Evolutionary conservation across 768 basidiomycete genomes (phyloP).

Genomic region (Amanita pallidorosea): DNA sequence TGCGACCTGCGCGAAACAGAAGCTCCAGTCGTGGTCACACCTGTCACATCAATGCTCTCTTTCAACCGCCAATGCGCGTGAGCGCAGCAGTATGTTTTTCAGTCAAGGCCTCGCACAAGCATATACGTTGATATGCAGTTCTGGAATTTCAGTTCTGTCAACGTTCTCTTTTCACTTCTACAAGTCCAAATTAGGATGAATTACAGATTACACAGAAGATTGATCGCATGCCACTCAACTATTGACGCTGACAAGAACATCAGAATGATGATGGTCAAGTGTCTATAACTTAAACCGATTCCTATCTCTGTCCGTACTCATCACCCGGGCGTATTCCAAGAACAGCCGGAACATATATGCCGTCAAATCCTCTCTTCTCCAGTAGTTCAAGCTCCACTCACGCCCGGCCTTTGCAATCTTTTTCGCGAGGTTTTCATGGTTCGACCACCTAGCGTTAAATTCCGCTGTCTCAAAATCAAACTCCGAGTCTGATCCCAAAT

Average conservation of each 20-base stretch:
- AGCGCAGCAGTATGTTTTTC: too few species aligned
- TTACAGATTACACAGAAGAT: background rate
- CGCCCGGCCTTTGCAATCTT: slow-evolving; percentile 47
- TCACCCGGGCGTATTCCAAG: slow-evolving; percentile 9
- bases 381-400: slow-evolving; percentile 45
- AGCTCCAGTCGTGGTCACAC: too few species aligned
- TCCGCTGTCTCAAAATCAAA: background rate
- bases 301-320: background rate
- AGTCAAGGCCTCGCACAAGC: too few species aligned
- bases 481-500: background rate
- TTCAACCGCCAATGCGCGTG: too few species aligned
- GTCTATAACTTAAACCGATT: background rate
- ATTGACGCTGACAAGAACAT: background rate
- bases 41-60: too few species aligned
- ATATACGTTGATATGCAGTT: too few species aligned
- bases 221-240: background rate
- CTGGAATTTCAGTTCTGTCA: too few species aligned
- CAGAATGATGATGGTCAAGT: background rate
- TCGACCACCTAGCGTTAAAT: background rate
- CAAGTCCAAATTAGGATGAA: too few species aligned
- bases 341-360: slow-evolving; percentile 48
- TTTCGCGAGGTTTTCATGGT: slow-evolving; percentile 45
- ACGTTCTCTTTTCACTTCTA: too few species aligned
- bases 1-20: too few species aligned
- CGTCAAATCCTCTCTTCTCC: slow-evolving; percentile 50